These are phyloP conservation scores for Ustilago lituana DNA, from an alignment of 1,284 basidiomycete genomes.

Conservation along the genomic window DNA sequence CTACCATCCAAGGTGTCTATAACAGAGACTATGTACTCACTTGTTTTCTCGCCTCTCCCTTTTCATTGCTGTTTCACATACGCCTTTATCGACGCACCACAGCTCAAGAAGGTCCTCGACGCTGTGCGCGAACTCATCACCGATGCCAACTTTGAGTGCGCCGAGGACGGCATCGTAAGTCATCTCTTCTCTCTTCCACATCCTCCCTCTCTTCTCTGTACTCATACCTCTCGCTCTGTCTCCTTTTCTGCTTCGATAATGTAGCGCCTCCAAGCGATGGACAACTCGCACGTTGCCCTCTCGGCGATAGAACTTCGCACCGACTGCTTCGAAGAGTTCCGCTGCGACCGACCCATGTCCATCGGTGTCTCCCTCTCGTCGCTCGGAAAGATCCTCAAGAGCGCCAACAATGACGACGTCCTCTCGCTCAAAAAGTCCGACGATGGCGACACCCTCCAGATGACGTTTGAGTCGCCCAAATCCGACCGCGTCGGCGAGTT, in stretches of 20 bases:
- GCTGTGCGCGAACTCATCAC: constrained; percentile 97
- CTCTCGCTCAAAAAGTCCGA: constrained; percentile 91
- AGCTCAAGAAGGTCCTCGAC: constrained; percentile 65
- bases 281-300: constrained; percentile 98
- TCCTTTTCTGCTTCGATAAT: background rate
- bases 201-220: background rate
- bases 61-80: no score
- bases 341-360: constrained; percentile 95
- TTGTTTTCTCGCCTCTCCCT: no score
- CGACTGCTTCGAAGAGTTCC: constrained; percentile 71
- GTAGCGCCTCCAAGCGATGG: constrained; percentile 85
- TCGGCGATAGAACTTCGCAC: constrained; percentile 78
- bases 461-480: constrained; percentile 90
- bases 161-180: constrained; percentile 88
- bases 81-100: no score
- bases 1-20: no score
- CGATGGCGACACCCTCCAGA: constrained; percentile 86
- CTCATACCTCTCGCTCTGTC: no score
- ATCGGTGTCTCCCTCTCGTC: constrained; percentile 74
- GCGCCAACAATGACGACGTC: constrained; percentile 94
- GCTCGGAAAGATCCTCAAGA: constrained; percentile 94
- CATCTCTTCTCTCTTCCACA: background rate
- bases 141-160: constrained; percentile 98
- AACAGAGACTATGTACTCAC: no score
- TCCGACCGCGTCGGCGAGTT: constrained; percentile 96